Conservation (phyloP, 2,329 filamentous ascomycete species). For the Colletotrichum truncatum region DNA sequence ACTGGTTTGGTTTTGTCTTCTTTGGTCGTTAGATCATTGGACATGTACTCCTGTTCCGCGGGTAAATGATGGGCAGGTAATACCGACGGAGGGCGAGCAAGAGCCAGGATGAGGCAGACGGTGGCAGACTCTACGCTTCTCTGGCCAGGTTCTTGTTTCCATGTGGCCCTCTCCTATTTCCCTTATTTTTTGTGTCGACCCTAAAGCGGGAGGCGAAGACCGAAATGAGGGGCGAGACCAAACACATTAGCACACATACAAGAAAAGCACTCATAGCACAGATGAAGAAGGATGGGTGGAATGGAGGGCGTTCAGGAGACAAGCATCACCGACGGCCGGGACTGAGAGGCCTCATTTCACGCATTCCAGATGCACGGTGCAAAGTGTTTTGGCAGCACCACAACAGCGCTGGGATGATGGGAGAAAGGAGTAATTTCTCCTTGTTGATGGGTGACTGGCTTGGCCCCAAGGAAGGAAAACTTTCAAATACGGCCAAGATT, state of each 20-base stretch:
- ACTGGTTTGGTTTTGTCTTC: too few species aligned
- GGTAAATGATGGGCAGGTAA: too few species aligned
- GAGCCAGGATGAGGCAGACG: background rate
- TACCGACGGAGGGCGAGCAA: background rate
- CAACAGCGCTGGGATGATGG: background rate
- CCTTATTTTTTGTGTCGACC: background rate
- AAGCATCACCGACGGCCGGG: conserved; percentile 5
- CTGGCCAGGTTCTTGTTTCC: background rate
- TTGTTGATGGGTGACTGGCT: background rate
- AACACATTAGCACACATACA: background rate
- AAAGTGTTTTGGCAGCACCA: background rate
- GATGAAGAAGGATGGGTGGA: background rate
- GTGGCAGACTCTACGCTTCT: background rate
- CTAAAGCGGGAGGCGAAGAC: background rate
- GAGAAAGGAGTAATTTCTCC: conserved; percentile 7
- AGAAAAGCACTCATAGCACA: background rate
- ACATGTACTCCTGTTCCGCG: too few species aligned
- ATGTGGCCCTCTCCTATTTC: background rate
- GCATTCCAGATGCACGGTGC: conserved; percentile 11
- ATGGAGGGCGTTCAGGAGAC: conserved; percentile 18
- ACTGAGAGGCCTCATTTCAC: conserved; percentile 14
- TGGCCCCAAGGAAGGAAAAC: background rate
- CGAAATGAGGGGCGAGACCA: background rate
- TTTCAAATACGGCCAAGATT: conserved; percentile 27
- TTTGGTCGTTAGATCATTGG: too few species aligned